phyloP scores from a whole-genome alignment of 148 eudicot species.

The Vaccinium myrtillus region DNA sequence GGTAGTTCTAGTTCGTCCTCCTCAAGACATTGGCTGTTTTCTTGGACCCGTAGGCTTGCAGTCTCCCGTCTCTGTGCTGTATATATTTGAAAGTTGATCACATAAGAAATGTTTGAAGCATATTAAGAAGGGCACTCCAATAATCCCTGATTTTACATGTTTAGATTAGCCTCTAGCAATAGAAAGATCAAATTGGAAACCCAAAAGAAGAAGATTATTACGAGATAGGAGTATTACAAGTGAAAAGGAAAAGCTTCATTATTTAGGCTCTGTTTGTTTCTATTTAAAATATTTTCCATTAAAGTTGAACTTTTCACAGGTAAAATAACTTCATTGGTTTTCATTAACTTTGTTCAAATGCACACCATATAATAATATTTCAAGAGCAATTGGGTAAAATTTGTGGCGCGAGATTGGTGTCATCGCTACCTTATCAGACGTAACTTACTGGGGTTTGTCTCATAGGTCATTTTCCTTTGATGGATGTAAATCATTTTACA shows the following conservation, averaged over 20 bases:
- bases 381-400: neutral
- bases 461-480: neutral
- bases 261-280: neutral
- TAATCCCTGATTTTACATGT: neutral
- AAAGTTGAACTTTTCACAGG: neutral
- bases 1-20: constrained; percentile 31
- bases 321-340: neutral
- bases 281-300: neutral
- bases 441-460: neutral
- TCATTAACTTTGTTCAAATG: neutral
- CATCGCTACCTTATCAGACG: neutral
- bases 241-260: neutral
- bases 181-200: neutral
- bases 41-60: neutral
- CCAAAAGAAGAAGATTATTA: neutral
- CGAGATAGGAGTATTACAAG: neutral
- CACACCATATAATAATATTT: neutral
- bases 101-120: neutral
- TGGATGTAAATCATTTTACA: neutral
- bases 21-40: neutral
- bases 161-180: neutral
- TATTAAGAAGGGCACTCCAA: neutral
- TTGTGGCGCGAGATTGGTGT: neutral
- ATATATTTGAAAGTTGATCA: neutral
- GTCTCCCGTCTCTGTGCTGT: constrained; percentile 8